Percentiles rank a stretch among this genome's conserved stretches.
Conservation (phyloP, 2,329 filamentous ascomycete species). For the Ophiostoma perfectum region DNA sequence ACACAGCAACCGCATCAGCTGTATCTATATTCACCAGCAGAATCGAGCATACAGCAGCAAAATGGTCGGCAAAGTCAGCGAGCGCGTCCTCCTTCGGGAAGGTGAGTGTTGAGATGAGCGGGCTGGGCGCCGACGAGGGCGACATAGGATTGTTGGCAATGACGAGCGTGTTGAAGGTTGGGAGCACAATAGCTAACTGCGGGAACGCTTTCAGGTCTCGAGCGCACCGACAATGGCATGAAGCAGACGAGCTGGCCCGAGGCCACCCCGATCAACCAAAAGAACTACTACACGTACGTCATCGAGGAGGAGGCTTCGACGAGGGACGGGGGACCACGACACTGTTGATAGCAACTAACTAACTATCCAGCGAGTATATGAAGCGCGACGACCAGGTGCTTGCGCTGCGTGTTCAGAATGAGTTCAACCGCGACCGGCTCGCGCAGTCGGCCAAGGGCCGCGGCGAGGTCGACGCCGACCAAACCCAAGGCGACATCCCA, state of each 20-base stretch:
- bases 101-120: constrained; percentile 38
- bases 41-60: constrained; percentile 20
- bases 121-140: background rate
- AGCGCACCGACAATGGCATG: constrained; percentile 98
- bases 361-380: constrained; percentile 71
- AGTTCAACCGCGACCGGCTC: constrained; percentile 77
- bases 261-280: constrained; percentile 92
- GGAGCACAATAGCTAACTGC: background rate
- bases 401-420: constrained; percentile 78
- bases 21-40: background rate
- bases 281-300: constrained; percentile 95
- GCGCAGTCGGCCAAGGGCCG: constrained; percentile 82
- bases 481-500: constrained; percentile 45
- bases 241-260: constrained; percentile 91
- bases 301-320: background rate
- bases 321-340: background rate
- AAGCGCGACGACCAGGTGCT: constrained; percentile 97
- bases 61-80: constrained; percentile 62
- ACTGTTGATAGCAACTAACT: background rate
- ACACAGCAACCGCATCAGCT: constrained; percentile 8
- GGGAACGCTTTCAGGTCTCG: constrained; percentile 61
- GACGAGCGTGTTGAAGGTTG: background rate
- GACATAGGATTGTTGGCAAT: background rate
- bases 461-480: constrained; percentile 56
- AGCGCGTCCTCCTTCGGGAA: constrained; percentile 58